These are phyloP conservation scores for Ilyonectria mors-panacis DNA, from an alignment of 2,329 filamentous ascomycete species.

Conservation along the genomic window DNA sequence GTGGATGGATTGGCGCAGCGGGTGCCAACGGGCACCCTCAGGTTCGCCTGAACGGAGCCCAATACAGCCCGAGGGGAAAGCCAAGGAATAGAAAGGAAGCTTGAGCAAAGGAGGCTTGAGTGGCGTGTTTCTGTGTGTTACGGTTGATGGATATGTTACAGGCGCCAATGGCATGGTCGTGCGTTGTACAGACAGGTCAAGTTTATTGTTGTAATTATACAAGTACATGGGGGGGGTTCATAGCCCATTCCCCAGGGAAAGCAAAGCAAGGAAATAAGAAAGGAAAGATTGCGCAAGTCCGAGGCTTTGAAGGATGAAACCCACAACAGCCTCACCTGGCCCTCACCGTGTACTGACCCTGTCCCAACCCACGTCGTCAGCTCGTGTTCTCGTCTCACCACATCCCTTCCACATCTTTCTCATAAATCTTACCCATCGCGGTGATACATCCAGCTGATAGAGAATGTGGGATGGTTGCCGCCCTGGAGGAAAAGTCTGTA, in stretches of 20 bases:
- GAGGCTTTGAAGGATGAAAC: neutral
- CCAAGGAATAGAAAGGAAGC: constrained; percentile 1
- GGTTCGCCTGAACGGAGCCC: constrained; percentile 59
- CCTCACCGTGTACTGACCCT: neutral
- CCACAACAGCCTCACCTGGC: constrained; percentile 8
- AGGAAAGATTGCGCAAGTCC: constrained; percentile 20
- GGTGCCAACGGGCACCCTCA: constrained; percentile 59
- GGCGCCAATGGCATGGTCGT: constrained; percentile 49
- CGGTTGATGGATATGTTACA: constrained; percentile 49
- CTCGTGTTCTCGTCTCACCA: neutral
- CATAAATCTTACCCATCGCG: neutral
- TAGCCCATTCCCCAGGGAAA: constrained; percentile 41
- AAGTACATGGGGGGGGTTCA: constrained; percentile 32
- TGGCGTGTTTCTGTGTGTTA: constrained; percentile 41
- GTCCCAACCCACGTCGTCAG: neutral
- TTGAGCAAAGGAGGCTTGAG: constrained; percentile 1
- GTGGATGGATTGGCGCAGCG: constrained; percentile 62
- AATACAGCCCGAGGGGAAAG: constrained; percentile 7
- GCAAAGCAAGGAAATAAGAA: constrained; percentile 33
- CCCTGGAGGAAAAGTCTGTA: neutral
- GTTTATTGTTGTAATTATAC: constrained; percentile 46
- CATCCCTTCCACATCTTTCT: neutral
- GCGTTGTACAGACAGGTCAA: constrained; percentile 47
- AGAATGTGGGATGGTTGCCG: neutral
- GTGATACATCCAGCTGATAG: neutral